A percentile compares a stretch with the other conserved stretches of the same genome.
These are phyloP conservation scores for Plasmodium billcollinsi DNA, from an alignment of 169 alveolate species.

Conservation along the genomic window DNA sequence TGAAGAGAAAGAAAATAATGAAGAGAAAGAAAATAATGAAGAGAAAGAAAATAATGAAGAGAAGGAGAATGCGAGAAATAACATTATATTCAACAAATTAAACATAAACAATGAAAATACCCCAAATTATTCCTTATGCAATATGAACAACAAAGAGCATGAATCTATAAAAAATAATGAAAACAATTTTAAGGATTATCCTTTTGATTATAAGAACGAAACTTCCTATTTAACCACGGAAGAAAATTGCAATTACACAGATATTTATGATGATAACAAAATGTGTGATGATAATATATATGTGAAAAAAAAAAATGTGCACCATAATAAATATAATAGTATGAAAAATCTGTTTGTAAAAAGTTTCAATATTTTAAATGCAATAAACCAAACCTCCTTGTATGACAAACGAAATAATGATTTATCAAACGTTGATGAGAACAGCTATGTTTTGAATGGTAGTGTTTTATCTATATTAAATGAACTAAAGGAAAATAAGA, in stretches of 20 bases:
- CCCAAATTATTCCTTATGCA: too few species aligned
- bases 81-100: background rate
- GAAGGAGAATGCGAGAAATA: background rate
- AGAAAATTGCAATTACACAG: too few species aligned
- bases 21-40: too few species aligned
- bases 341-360: constrained; percentile 23
- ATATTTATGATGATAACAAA: too few species aligned
- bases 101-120: too few species aligned
- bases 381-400: constrained; percentile 58
- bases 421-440: background rate
- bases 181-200: too few species aligned
- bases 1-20: too few species aligned
- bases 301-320: constrained; percentile 59
- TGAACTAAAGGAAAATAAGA: constrained; percentile 28
- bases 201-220: too few species aligned
- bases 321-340: constrained; percentile 30
- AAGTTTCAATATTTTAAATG: constrained; percentile 54
- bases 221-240: too few species aligned
- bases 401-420: constrained; percentile 6
- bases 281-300: constrained; percentile 21
- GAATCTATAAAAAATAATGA: too few species aligned
- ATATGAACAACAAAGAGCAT: too few species aligned
- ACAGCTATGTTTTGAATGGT: background rate
- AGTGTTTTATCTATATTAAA: constrained; percentile 23
- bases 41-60: constrained; percentile 38